phyloP scores from a whole-genome alignment of 1,139 yeast genomes.

The Candida labiduridarum region DNA sequence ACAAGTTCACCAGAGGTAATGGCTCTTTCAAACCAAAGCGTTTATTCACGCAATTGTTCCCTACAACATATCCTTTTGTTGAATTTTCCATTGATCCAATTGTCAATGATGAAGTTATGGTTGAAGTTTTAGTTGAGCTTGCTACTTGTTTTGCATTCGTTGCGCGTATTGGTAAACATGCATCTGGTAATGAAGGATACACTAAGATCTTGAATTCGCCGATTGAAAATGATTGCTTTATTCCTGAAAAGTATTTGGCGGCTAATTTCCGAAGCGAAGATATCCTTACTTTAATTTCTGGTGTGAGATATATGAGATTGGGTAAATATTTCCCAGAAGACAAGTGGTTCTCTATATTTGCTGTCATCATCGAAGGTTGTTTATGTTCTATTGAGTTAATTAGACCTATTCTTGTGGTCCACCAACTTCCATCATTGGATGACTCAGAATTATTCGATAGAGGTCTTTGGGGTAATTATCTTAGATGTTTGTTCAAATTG shows the following conservation, averaged over 20 bases:
- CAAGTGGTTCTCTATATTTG: conserved; percentile 70
- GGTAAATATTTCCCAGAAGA: conserved; percentile 65
- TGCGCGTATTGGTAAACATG: conserved; percentile 51
- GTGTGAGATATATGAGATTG: conserved; percentile 59
- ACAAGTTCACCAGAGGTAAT: conserved; percentile 54
- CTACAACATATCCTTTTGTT: conserved; percentile 64
- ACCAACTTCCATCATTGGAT: conserved; percentile 58
- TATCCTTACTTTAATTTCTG: conserved; percentile 50
- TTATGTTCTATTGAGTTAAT: conserved; percentile 60
- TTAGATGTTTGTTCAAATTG: conserved; percentile 57
- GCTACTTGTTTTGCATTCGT: conserved; percentile 60
- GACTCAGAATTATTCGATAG: conserved; percentile 53
- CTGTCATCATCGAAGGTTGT: conserved; percentile 62
- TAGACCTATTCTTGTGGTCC: conserved; percentile 53
- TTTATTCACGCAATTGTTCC: conserved; percentile 69
- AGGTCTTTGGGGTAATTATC: conserved; percentile 65
- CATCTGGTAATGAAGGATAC: conserved; percentile 51
- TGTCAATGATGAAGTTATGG: conserved; percentile 69
- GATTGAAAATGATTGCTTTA: conserved; percentile 36
- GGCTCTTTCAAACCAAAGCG: conserved; percentile 61
- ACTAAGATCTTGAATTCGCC: conserved; percentile 28
- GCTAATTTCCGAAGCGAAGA: conserved; percentile 43
- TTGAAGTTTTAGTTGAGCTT: conserved; percentile 74
- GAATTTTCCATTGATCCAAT: conserved; percentile 73
- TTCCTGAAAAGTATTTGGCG: conserved; percentile 34